These are phyloP conservation scores for Coleophoma cylindrospora DNA, from an alignment of 2,329 filamentous ascomycete species.

Conservation along the genomic window DNA sequence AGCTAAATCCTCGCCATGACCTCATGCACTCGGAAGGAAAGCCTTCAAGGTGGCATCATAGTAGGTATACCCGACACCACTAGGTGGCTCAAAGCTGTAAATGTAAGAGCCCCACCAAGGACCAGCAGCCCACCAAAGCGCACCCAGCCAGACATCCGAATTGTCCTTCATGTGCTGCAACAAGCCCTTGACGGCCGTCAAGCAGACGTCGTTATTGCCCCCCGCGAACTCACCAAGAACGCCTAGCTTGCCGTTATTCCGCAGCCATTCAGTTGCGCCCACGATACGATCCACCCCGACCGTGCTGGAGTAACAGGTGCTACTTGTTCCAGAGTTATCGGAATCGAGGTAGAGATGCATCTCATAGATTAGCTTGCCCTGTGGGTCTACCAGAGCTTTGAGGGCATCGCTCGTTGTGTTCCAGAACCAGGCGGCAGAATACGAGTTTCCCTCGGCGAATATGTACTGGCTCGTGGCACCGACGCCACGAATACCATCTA, in stretches of 20 bases:
- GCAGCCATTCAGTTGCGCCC: constrained; percentile 48
- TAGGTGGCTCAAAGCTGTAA: constrained; percentile 42
- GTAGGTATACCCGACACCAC: constrained; percentile 33
- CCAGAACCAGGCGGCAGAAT: constrained; percentile 42
- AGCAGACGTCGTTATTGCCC: constrained; percentile 43
- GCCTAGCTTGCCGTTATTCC: constrained; percentile 44
- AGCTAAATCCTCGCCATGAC: no score
- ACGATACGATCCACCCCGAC: constrained; percentile 46
- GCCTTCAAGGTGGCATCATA: constrained; percentile 3
- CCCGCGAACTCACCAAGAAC: constrained; percentile 51
- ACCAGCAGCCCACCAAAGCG: constrained; percentile 42
- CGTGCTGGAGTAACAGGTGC: constrained; percentile 44
- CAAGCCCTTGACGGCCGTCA: constrained; percentile 42
- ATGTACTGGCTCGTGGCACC: constrained; percentile 48
- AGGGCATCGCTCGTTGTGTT: constrained; percentile 31
- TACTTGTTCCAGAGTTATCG: constrained; percentile 46
- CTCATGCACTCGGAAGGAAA: not conserved
- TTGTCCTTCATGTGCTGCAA: constrained; percentile 42
- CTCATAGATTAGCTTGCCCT: constrained; percentile 51
- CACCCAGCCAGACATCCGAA: constrained; percentile 47
- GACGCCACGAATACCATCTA: constrained; percentile 35
- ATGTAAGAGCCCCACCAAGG: constrained; percentile 44
- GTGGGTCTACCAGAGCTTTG: constrained; percentile 42
- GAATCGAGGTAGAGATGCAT: constrained; percentile 60
- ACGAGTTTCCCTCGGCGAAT: constrained; percentile 54